Evolutionary conservation across 2,329 filamentous ascomycete species (phyloP).

Genomic region (Epichloe aotearoae): DNA sequence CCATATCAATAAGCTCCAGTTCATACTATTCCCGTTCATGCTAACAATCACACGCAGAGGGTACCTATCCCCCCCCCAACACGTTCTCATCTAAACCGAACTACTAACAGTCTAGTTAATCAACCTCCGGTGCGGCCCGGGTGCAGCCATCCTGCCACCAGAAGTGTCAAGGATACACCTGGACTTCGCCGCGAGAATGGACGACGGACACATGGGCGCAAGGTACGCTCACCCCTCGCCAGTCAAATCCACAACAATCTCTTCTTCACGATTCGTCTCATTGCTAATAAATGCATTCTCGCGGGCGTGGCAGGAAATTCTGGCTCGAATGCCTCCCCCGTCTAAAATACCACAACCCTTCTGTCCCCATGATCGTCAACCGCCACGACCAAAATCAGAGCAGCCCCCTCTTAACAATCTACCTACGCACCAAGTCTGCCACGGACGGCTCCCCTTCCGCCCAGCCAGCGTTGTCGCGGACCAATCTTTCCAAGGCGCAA

Average conservation of each 20-base stretch:
- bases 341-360: conserved; percentile 89
- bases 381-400: conserved; percentile 45
- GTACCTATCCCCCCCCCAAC: conserved; percentile 17
- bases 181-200: conserved; percentile 50
- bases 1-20: neutral
- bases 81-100: conserved; percentile 1
- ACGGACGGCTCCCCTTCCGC: conserved; percentile 18
- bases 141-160: conserved; percentile 66
- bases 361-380: conserved; percentile 69
- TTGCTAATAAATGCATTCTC: neutral
- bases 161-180: conserved; percentile 64
- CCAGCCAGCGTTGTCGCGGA: conserved; percentile 33
- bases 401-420: conserved; percentile 51
- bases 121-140: conserved; percentile 64
- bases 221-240: conserved; percentile 36
- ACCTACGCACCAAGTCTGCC: conserved; percentile 34
- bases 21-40: neutral
- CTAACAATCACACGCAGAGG: conserved; percentile 23
- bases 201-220: conserved; percentile 58
- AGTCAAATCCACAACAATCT: conserved; percentile 3
- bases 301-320: conserved; percentile 55
- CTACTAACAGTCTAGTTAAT: conserved; percentile 44
- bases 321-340: conserved; percentile 67
- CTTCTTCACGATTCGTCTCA: conserved; percentile 16
- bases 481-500: conserved; percentile 34